Conservation (phyloP, 2,329 filamentous ascomycete species). For the Rachicladosporium sp. region DNA sequence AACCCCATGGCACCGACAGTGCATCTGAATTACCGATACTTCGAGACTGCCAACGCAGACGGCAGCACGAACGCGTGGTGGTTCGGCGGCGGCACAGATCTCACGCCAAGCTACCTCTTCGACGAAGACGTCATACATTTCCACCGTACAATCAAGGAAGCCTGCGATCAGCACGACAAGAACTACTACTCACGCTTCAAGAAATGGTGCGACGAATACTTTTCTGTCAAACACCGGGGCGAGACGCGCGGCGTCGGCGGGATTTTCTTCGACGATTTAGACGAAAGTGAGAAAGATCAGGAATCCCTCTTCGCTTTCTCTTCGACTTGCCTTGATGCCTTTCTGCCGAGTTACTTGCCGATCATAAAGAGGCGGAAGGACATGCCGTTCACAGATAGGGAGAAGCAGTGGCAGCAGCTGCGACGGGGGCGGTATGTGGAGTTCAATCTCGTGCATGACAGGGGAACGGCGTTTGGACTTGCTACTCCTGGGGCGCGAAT, state of each 20-base stretch:
- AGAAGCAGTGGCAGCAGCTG: constrained; percentile 96
- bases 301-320: constrained; percentile 89
- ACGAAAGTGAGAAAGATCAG: constrained; percentile 72
- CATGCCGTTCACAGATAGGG: constrained; percentile 72
- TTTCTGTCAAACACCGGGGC: constrained; percentile 79
- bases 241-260: constrained; percentile 83
- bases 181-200: constrained; percentile 91
- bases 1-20: constrained; percentile 98
- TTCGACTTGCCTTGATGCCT: constrained; percentile 72
- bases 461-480: constrained; percentile 85
- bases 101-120: constrained; percentile 89
- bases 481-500: constrained; percentile 84
- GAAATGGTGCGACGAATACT: constrained; percentile 97
- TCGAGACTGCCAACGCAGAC: constrained; percentile 81
- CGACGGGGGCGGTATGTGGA: constrained; percentile 92
- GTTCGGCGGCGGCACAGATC: constrained; percentile 91
- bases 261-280: constrained; percentile 97
- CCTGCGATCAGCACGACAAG: constrained; percentile 87
- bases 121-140: constrained; percentile 97
- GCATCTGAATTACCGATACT: constrained; percentile 96
- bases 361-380: constrained; percentile 83
- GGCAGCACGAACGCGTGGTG: constrained; percentile 83
- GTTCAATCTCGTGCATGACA: constrained; percentile 95
- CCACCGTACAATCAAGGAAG: constrained; percentile 82
- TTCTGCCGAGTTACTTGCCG: constrained; percentile 81